These are phyloP conservation scores for Pachyrhizus erosus DNA, from an alignment of 306 rosid species.

Conservation along the genomic window DNA sequence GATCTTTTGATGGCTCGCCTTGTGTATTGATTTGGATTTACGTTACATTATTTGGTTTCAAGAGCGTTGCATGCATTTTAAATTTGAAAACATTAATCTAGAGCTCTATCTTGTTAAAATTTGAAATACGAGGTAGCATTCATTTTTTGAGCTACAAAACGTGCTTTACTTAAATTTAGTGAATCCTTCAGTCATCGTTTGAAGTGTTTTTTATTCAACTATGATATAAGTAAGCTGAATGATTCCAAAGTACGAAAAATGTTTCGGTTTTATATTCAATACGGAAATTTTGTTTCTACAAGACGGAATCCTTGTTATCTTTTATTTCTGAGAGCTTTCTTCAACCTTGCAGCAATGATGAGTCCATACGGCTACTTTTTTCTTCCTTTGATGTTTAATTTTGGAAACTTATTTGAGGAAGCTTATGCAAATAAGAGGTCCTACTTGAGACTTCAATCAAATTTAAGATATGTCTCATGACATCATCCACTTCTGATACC, in stretches of 20 bases:
- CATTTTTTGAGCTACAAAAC: neutral
- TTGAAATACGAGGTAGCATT: neutral
- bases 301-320: neutral
- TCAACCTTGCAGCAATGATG: neutral
- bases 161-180: neutral
- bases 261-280: constrained; percentile 7
- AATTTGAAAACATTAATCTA: neutral
- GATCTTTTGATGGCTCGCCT: constrained; percentile 11
- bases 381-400: too few relatives aligned
- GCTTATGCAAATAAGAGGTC: neutral
- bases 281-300: neutral
- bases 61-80: constrained; percentile 7
- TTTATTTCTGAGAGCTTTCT: constrained; percentile 1
- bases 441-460: constrained; percentile 4
- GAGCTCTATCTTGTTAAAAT: constrained; percentile 2
- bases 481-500: neutral
- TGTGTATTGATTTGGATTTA: constrained; percentile 1
- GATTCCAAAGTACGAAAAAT: constrained; percentile 1
- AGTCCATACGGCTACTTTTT: neutral
- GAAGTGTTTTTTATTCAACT: constrained; percentile 20
- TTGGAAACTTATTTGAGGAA: constrained; percentile 26
- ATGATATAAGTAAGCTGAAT: constrained; percentile 14
- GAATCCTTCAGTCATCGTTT: neutral
- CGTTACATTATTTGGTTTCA: neutral
- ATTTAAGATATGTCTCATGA: neutral